Conservation (phyloP, 2,329 filamentous ascomycete genomes). For the Sporothrix mexicana region DNA sequence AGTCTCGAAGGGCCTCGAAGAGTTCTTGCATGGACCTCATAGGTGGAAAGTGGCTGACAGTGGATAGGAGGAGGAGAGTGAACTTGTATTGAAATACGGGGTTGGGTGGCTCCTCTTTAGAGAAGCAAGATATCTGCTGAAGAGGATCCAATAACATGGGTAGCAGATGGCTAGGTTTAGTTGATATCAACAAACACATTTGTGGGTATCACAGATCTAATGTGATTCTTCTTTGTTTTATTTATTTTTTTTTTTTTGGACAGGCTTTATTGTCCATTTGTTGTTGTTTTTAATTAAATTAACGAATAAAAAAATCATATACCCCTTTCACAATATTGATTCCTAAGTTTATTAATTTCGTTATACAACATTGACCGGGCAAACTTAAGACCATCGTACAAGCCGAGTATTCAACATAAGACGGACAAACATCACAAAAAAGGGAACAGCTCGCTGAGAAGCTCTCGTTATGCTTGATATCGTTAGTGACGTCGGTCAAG, state of each 20-base stretch:
- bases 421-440: not conserved
- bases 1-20: not conserved
- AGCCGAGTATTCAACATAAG: not conserved
- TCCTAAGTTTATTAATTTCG: no score
- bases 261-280: no score
- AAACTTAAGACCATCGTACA: no score
- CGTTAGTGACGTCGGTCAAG: not conserved
- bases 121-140: not conserved
- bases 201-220: no score
- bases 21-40: not conserved
- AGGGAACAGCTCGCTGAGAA: not conserved
- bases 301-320: no score
- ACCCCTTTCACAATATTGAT: no score
- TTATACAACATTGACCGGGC: no score
- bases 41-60: not conserved
- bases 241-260: no score
- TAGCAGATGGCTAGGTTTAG: no score
- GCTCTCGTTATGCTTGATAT: not conserved
- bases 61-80: not conserved
- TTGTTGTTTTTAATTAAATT: no score
- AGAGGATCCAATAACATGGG: not conserved
- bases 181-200: no score
- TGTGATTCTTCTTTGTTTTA: no score
- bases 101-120: not conserved
- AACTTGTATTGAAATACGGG: not conserved